phyloP scores from a whole-genome alignment of 306 rosid species.

The Prunus padus region DNA sequence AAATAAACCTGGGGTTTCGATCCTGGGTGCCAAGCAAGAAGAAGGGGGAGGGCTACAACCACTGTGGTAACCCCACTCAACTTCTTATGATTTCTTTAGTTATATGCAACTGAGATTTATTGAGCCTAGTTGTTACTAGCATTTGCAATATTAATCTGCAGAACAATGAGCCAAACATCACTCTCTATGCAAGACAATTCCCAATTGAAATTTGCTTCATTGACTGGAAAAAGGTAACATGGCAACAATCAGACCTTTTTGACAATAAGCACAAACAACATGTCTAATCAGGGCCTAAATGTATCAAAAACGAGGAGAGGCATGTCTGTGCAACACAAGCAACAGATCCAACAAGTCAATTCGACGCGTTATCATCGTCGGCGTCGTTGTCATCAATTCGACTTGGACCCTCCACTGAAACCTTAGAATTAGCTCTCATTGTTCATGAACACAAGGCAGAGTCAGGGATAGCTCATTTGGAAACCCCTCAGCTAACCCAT shows the following conservation, averaged over 20 bases:
- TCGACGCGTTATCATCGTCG: constrained; percentile 33
- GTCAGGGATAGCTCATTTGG: constrained; percentile 10
- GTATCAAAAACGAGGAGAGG: constrained; percentile 32
- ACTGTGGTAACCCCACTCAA: too few species aligned
- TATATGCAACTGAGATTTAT: too few species aligned
- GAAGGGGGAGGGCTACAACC: too few species aligned
- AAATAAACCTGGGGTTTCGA: too few species aligned
- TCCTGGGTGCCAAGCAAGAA: too few species aligned
- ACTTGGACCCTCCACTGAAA: constrained; percentile 57
- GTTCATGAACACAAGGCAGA: constrained; percentile 24
- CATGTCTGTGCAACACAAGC: constrained; percentile 50
- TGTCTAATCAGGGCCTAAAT: constrained; percentile 24
- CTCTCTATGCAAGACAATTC: too few species aligned
- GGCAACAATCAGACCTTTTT: constrained; percentile 29
- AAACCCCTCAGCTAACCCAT: constrained; percentile 12
- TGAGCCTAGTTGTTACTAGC: too few species aligned
- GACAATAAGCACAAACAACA: constrained; percentile 38
- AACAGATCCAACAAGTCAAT: constrained; percentile 50
- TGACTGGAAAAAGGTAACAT: constrained; percentile 8
- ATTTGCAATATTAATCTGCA: neutral
- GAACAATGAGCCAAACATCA: neutral
- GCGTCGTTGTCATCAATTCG: constrained; percentile 15
- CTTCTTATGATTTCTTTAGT: too few species aligned
- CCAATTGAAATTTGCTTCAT: too few species aligned
- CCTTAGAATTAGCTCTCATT: constrained; percentile 13